Percentiles rank a stretch among this genome's conserved stretches.
phyloP scores from a whole-genome alignment of 768 basidiomycete species.

The Chalciporus chontae region DNA sequence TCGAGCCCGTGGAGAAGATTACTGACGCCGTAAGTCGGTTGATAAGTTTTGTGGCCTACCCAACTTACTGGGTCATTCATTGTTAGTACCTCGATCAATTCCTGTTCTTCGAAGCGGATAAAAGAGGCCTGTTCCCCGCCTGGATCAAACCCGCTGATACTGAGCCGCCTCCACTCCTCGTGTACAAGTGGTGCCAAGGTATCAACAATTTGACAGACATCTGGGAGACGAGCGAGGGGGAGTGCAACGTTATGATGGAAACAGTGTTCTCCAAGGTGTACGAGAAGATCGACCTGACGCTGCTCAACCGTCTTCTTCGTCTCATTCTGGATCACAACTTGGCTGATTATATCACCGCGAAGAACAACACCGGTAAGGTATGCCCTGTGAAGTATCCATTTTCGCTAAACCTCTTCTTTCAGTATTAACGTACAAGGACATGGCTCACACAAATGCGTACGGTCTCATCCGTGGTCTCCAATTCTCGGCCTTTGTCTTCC shows the following conservation, averaged over 20 bases:
- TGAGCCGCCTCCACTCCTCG: conserved; percentile 92
- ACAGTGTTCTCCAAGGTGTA: conserved; percentile 97
- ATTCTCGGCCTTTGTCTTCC: conserved; percentile 99
- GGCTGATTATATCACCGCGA: conserved; percentile 98
- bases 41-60: not conserved
- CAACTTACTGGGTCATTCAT: too few relatives aligned
- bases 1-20: conserved; percentile 99
- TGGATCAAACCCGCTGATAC: conserved; percentile 99
- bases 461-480: conserved; percentile 97
- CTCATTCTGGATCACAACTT: conserved; percentile 98
- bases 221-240: conserved; percentile 98
- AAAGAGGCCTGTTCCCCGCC: conserved; percentile 94
- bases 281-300: conserved; percentile 96
- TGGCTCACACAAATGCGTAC: conserved; percentile 97
- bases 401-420: conserved; percentile 3
- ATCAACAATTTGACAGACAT: conserved; percentile 98
- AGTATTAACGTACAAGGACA: conserved; percentile 92
- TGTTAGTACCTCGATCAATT: conserved; percentile 91
- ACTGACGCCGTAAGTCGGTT: conserved; percentile 78
- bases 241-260: conserved; percentile 99
- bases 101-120: conserved; percentile 98
- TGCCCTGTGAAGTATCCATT: not conserved
- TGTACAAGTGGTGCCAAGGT: conserved; percentile 99
- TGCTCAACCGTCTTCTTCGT: conserved; percentile 92
- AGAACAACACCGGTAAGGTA: conserved; percentile 83